These are phyloP conservation scores for Mortierella sp. DNA, from an alignment of 371 early-diverging fungal genomes.

Conservation along the genomic window DNA sequence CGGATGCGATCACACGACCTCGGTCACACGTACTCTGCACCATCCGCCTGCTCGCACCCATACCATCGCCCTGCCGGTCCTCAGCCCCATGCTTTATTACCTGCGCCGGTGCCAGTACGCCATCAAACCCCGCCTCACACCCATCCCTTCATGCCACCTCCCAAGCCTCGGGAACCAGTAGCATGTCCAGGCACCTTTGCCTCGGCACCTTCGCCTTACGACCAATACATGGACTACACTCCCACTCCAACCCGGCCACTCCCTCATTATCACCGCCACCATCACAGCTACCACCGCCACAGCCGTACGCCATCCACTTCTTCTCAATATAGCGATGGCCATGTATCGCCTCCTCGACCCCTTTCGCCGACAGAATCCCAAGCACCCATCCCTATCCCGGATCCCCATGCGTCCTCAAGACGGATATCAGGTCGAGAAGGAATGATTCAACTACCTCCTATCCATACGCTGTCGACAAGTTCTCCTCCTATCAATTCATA, in stretches of 20 bases:
- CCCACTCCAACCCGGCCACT: neutral
- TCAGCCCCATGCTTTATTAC: too few relatives aligned
- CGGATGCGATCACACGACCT: too few relatives aligned
- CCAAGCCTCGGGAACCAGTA: too few relatives aligned
- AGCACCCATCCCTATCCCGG: neutral
- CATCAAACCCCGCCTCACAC: too few relatives aligned
- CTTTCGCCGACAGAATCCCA: constrained; percentile 10
- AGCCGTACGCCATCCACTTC: constrained; percentile 26
- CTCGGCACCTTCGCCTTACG: constrained; percentile 4
- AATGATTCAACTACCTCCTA: constrained; percentile 17
- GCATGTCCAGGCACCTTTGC: neutral
- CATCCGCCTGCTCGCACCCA: too few relatives aligned
- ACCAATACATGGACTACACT: neutral
- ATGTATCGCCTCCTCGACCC: constrained; percentile 9
- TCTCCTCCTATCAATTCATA: constrained; percentile 5
- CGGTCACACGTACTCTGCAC: too few relatives aligned
- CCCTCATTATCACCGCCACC: neutral
- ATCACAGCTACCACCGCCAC: neutral
- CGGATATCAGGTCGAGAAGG: neutral
- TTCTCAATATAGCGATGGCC: constrained; percentile 12
- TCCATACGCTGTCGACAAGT: constrained; percentile 12
- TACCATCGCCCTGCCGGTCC: too few relatives aligned
- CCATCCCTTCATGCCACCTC: too few relatives aligned
- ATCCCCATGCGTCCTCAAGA: constrained; percentile 5
- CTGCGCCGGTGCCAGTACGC: too few relatives aligned